Conservation (phyloP, 495 filamentous ascomycete species). For the Aspergillus ostianus region DNA sequence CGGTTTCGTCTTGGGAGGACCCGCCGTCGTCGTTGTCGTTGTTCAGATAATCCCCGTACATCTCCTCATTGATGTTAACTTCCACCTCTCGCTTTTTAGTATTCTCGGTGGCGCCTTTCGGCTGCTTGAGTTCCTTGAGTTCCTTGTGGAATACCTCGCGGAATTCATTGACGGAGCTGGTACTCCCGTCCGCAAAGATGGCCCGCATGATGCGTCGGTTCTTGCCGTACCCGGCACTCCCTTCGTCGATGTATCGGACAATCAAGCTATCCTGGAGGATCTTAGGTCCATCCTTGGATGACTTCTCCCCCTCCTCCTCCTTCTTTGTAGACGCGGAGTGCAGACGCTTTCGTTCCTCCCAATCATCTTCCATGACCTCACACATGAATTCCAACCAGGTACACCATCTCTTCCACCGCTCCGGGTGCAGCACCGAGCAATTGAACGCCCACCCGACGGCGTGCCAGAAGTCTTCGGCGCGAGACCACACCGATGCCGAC, state of each 20-base stretch:
- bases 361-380: constrained; percentile 73
- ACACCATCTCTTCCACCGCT: constrained; percentile 80
- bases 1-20: constrained; percentile 2
- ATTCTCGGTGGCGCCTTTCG: constrained; percentile 25
- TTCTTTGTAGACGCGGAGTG: constrained; percentile 23
- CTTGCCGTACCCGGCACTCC: constrained; percentile 34
- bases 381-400: constrained; percentile 80
- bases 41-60: constrained; percentile 57
- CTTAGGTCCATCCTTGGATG: constrained; percentile 12
- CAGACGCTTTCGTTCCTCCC: constrained; percentile 51
- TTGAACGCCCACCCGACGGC: constrained; percentile 91
- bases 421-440: constrained; percentile 69
- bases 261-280: constrained; percentile 54
- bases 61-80: constrained; percentile 56
- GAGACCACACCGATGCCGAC: constrained; percentile 65
- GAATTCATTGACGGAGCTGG: constrained; percentile 51
- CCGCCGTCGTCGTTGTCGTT: constrained; percentile 47
- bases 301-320: constrained; percentile 22
- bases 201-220: constrained; percentile 57
- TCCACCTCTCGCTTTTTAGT: constrained; percentile 44
- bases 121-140: constrained; percentile 54
- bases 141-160: constrained; percentile 61
- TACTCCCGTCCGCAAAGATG: constrained; percentile 61
- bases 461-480: constrained; percentile 84
- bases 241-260: constrained; percentile 48